phyloP scores from a whole-genome alignment of 257 asterid species.

The Nicotiana paniculata region DNA sequence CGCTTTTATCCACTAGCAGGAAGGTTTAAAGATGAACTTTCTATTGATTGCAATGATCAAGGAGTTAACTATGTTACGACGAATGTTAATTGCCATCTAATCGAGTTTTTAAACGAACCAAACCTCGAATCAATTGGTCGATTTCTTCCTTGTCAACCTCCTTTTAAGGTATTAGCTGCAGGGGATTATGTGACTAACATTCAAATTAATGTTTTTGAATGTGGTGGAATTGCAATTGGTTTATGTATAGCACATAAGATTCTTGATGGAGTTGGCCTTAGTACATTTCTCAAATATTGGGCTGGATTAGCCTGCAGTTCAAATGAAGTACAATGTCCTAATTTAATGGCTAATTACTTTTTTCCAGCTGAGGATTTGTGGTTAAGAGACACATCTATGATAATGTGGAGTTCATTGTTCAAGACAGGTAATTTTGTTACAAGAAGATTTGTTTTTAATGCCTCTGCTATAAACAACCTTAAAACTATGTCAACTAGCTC shows the following conservation, averaged over 20 bases:
- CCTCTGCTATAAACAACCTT: slow-evolving; percentile 27
- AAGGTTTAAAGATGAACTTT: slow-evolving; percentile 40
- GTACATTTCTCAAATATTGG: slow-evolving; percentile 54
- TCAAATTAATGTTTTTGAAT: slow-evolving; percentile 47
- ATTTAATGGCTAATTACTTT: slow-evolving; percentile 36
- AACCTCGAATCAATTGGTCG: slow-evolving; percentile 31
- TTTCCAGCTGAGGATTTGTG: slow-evolving; percentile 42
- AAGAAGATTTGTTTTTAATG: slow-evolving; percentile 49
- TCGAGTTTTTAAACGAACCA: slow-evolving; percentile 37
- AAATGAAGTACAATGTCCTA: slow-evolving; percentile 19
- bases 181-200: slow-evolving; percentile 41
- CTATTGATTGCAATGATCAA: slow-evolving; percentile 53
- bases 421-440: slow-evolving; percentile 51
- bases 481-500: slow-evolving; percentile 20
- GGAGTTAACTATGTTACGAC: slow-evolving; percentile 53
- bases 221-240: slow-evolving; percentile 77
- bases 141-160: slow-evolving; percentile 47
- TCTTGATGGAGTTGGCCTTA: slow-evolving; percentile 59
- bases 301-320: slow-evolving; percentile 24
- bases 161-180: slow-evolving; percentile 18
- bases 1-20: slow-evolving; percentile 70
- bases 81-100: slow-evolving; percentile 20
- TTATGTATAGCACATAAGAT: slow-evolving; percentile 55
- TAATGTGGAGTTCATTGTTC: slow-evolving; percentile 54
- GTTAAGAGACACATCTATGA: slow-evolving; percentile 46